These are phyloP conservation scores for Dimocarpus longan DNA, from an alignment of 345 rosid species.

Conservation along the genomic window DNA sequence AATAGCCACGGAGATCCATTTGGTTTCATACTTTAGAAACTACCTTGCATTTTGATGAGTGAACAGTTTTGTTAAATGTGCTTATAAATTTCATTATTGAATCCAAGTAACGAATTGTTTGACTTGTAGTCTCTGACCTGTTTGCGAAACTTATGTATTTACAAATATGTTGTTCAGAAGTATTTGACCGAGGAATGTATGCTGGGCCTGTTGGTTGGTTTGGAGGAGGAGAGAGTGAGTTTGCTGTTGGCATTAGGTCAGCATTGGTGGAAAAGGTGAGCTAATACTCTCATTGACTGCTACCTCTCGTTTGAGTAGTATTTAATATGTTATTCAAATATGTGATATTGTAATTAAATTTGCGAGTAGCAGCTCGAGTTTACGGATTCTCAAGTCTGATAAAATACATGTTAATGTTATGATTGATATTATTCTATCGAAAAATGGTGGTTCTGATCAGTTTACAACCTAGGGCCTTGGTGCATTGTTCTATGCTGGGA, in stretches of 20 bases:
- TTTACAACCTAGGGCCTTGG: constrained; percentile 58
- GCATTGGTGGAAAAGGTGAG: constrained; percentile 81
- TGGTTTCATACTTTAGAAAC: neutral
- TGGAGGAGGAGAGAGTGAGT: constrained; percentile 96
- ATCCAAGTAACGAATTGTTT: neutral
- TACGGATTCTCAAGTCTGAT: neutral
- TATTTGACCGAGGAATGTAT: constrained; percentile 95
- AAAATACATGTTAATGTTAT: neutral
- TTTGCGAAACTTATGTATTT: neutral
- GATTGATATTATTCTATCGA: constrained; percentile 1
- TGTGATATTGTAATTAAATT: neutral
- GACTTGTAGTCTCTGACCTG: neutral
- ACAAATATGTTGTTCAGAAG: constrained; percentile 42
- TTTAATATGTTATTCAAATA: neutral
- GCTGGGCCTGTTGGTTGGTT: constrained; percentile 96
- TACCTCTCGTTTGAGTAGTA: constrained; percentile 7
- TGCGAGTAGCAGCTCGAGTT: neutral
- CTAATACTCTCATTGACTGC: constrained; percentile 4
- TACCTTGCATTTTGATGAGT: neutral
- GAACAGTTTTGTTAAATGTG: neutral
- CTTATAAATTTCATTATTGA: neutral
- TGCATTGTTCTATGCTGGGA: constrained; percentile 83
- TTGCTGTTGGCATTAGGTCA: constrained; percentile 88
- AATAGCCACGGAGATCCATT: neutral
- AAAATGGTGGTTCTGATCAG: constrained; percentile 17